phyloP scores from a whole-genome alignment of 495 filamentous ascomycete genomes.

The Venustampulla echinocandica region DNA sequence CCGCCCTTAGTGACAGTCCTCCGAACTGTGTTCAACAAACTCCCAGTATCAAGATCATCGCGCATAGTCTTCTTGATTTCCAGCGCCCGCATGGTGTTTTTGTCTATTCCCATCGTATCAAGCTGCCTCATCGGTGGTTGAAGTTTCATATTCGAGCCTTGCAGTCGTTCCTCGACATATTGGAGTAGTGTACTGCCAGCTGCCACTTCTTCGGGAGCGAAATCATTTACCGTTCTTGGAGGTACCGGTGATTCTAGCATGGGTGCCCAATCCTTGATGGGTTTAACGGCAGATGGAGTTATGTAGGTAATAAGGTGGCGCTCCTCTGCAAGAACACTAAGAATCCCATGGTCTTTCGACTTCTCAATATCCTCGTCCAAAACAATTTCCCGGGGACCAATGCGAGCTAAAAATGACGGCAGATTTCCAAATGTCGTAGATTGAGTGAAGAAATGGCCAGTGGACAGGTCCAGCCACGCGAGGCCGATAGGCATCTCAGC shows the following conservation, averaged over 20 bases:
- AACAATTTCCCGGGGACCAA: constrained; percentile 79
- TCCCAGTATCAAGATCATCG: constrained; percentile 67
- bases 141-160: constrained; percentile 71
- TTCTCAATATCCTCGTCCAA: constrained; percentile 54
- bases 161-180: constrained; percentile 73
- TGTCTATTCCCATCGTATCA: constrained; percentile 84
- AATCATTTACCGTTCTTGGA: constrained; percentile 28
- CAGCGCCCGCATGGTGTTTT: constrained; percentile 76
- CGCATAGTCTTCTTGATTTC: constrained; percentile 80
- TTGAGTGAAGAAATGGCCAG: constrained; percentile 87
- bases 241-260: constrained; percentile 66
- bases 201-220: constrained; percentile 44
- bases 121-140: constrained; percentile 71
- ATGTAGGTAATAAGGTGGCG: constrained; percentile 49
- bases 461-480: constrained; percentile 92
- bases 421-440: constrained; percentile 63
- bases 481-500: constrained; percentile 49
- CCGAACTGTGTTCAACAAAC: constrained; percentile 79
- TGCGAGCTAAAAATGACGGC: constrained; percentile 67
- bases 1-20: constrained; percentile 87
- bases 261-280: constrained; percentile 58
- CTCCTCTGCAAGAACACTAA: constrained; percentile 44
- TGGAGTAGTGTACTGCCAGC: constrained; percentile 62
- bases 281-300: constrained; percentile 34
- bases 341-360: constrained; percentile 31